Percentiles rank a stretch among this genome's conserved stretches.
Conservation (phyloP, 2,329 filamentous ascomycete genomes). For the Aureobasidium sp. region DNA sequence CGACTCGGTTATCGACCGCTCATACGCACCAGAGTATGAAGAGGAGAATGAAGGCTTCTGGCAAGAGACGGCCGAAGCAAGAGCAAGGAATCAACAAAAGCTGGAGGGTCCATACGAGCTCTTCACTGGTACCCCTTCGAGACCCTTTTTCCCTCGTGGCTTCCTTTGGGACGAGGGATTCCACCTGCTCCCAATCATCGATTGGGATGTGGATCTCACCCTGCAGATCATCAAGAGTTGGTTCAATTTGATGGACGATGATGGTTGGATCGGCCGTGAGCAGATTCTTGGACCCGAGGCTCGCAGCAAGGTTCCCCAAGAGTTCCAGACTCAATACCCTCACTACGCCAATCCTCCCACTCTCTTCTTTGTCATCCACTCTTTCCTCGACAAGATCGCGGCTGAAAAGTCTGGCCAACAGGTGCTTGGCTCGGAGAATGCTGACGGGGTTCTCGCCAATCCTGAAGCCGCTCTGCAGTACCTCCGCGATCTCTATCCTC, state of each 20-base stretch:
- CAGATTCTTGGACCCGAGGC: slow-evolving; percentile 90
- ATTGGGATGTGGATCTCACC: slow-evolving; percentile 88
- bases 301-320: slow-evolving; percentile 82
- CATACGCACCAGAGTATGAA: slow-evolving; percentile 85
- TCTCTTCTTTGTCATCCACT: slow-evolving; percentile 79
- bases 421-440: slow-evolving; percentile 25
- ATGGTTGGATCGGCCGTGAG: slow-evolving; percentile 95
- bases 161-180: slow-evolving; percentile 99
- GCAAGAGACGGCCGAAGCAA: slow-evolving; percentile 79
- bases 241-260: slow-evolving; percentile 92
- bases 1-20: slow-evolving; percentile 78
- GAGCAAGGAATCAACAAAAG: slow-evolving; percentile 57
- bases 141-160: slow-evolving; percentile 91
- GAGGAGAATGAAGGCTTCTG: slow-evolving; percentile 94
- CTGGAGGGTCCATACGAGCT: slow-evolving; percentile 79
- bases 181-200: slow-evolving; percentile 79
- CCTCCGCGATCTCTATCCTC: slow-evolving; percentile 70
- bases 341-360: slow-evolving; percentile 97
- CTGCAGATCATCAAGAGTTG: slow-evolving; percentile 86
- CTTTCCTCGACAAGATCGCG: slow-evolving; percentile 61
- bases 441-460: slow-evolving; percentile 53
- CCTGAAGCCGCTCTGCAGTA: slow-evolving; percentile 60
- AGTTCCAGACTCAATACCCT: slow-evolving; percentile 93
- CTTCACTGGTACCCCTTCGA: slow-evolving; percentile 83
- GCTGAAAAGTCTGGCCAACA: slow-evolving; percentile 22